These are phyloP conservation scores for Chlorella sp. DNA, from an alignment of 139 green algal genomes.

Conservation along the genomic window DNA sequence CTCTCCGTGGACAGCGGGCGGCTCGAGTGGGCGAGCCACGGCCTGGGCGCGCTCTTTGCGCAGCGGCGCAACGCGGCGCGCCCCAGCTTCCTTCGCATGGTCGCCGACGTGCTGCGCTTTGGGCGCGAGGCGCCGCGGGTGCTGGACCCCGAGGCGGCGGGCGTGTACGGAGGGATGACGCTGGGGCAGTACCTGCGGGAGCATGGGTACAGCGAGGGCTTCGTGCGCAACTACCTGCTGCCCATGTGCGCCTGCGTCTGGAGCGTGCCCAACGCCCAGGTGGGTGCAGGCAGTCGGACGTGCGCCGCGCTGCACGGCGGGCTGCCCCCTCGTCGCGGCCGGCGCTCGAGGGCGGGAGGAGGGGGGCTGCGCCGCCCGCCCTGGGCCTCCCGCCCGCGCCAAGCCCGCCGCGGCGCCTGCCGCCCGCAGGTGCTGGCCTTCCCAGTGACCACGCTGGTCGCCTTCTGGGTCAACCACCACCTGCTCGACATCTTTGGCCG, in stretches of 20 bases:
- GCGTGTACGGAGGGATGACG: constrained; percentile 26
- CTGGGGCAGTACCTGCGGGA: constrained; percentile 80
- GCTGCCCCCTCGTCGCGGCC: no score
- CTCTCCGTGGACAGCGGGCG: constrained; percentile 77
- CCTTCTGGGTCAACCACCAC: constrained; percentile 98
- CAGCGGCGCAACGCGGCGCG: constrained; percentile 75
- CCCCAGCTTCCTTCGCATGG: constrained; percentile 82
- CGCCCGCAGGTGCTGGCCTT: constrained; percentile 79
- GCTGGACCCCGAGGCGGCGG: constrained; percentile 12
- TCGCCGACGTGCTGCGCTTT: constrained; percentile 92
- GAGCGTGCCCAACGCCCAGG: constrained; percentile 79
- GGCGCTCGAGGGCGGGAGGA: no score
- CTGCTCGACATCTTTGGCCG: constrained; percentile 88
- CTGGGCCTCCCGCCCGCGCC: no score
- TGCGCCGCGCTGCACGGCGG: no score
- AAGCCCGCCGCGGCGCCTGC: no score
- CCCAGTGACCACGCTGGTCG: constrained; percentile 84
- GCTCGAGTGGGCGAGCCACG: constrained; percentile 89
- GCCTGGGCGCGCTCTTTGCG: constrained; percentile 84
- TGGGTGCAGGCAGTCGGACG: no score
- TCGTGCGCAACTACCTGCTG: constrained; percentile 83
- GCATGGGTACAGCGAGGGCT: constrained; percentile 68
- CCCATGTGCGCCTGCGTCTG: constrained; percentile 98
- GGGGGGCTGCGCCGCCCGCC: no score
- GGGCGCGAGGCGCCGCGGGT: constrained; percentile 78